Evolutionary conservation across 345 rosid genomes (phyloP), one percentile per base, ranked within the genome.

Genomic region (Ceriops tagal): DNA sequence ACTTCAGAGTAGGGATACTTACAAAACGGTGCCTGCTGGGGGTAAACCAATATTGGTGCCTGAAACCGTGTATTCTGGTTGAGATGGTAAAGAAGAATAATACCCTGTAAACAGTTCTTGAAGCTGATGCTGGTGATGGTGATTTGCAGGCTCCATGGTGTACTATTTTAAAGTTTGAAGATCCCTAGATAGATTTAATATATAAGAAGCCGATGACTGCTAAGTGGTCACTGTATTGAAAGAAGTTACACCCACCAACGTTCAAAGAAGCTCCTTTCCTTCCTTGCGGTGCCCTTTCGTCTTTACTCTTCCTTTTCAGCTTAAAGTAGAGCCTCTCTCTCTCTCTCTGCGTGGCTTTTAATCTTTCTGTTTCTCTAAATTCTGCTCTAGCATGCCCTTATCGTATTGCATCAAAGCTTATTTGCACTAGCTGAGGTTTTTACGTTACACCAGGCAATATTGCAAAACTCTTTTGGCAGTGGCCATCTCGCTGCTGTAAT

Each of bases 91-190:
- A 66, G 79, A 69, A 61, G 76, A 62, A 74, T 21, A 62, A 69
- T 52, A 58, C 32, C 53, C 65, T 20, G 58, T 63, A 43, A 49
- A 70, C 69, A 73, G 73, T 27, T 82, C 72, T 73, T 73, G 73
- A 57, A 58, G 67, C 64, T 75, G 78, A 51, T 62, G 69, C 18
- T 71, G 74, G 43, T 28, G 51, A 69, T 81, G 75, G 70, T 64
- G 66, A 60, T 76, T 70, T 70, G 74, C 61, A 73, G 70, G 73
- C 58, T 78, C 82, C 85, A 82, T 81, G 22, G 6, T 37, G 18
- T 21, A 19, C 39, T 19, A 1, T 18, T 8, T 2, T 31, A 15
- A n/a, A n/a, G 6, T 52, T 34, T 53, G 31, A 21, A 16, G 53
- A 66, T 66, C 69, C 69, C 69, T 10, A 53, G 60, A 53, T 22